Evolutionary conservation across 2,329 filamentous ascomycete species (phyloP).

Genomic region (Colletotrichum liriopes): DNA sequence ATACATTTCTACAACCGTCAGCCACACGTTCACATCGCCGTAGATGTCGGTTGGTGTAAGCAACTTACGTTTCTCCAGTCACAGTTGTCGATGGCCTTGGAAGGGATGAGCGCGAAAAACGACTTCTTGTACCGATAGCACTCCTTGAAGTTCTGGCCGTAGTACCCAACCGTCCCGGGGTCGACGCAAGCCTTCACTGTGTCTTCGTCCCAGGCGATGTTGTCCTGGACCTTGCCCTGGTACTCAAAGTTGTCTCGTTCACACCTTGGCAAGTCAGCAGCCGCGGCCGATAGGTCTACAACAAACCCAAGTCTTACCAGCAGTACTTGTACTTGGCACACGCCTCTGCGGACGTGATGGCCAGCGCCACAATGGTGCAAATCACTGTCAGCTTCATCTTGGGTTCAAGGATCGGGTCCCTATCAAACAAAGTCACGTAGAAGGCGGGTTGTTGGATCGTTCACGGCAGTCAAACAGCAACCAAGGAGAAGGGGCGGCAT

Average conservation of each 20-base stretch:
- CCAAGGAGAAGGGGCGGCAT: neutral
- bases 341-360: slow-evolving; percentile 14
- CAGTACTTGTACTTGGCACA: slow-evolving; percentile 25
- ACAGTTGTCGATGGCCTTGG: slow-evolving; percentile 27
- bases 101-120: neutral
- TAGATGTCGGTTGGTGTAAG: no score
- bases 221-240: slow-evolving; percentile 17
- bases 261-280: neutral
- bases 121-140: slow-evolving; percentile 22
- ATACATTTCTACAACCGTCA: slow-evolving; percentile 1
- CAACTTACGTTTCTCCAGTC: slow-evolving; percentile 21
- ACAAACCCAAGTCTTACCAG: neutral
- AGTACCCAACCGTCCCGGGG: neutral
- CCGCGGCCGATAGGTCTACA: no score
- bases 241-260: neutral
- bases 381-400: slow-evolving; percentile 24
- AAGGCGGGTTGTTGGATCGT: neutral
- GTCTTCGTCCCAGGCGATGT: slow-evolving; percentile 11
- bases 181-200: neutral
- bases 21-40: neutral
- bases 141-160: slow-evolving; percentile 26
- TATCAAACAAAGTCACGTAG: neutral
- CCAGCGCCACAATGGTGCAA: neutral
- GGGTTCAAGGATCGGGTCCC: neutral
- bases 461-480: neutral